These are phyloP conservation scores for Tritrichomonas musculus DNA, from an alignment of 208 protist genomes.

Conservation along the genomic window DNA sequence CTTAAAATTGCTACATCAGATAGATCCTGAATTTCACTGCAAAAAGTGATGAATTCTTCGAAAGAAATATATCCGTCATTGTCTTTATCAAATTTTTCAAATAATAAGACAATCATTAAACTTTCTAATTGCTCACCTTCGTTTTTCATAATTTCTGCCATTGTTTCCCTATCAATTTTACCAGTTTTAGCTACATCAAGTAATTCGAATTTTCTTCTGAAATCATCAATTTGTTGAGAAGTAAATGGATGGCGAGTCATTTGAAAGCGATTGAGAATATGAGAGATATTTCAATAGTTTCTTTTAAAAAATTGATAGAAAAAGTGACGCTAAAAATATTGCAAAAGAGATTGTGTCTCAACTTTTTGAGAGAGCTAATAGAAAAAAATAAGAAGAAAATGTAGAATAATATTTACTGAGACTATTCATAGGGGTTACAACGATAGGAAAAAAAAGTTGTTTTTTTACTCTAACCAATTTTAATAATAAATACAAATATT, in stretches of 20 bases:
- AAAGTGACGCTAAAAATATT: too few species aligned
- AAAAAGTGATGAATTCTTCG: neutral
- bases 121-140: neutral
- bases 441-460: too few species aligned
- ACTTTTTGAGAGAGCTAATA: too few species aligned
- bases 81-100: neutral
- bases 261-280: neutral
- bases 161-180: neutral
- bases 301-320: too few species aligned
- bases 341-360: too few species aligned
- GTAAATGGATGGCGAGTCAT: neutral
- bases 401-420: too few species aligned
- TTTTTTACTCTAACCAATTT: too few species aligned
- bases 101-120: neutral
- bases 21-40: neutral
- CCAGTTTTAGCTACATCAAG: neutral
- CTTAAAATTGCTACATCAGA: neutral
- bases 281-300: too few species aligned
- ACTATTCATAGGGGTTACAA: too few species aligned
- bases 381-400: too few species aligned
- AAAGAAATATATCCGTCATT: neutral
- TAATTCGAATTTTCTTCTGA: neutral
- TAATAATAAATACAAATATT: too few species aligned
- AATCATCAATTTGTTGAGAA: neutral
- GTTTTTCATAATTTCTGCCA: neutral